A percentile compares a stretch with the other conserved stretches of the same genome.
Conservation (phyloP, 306 rosid species). For the Argentina anserina region DNA sequence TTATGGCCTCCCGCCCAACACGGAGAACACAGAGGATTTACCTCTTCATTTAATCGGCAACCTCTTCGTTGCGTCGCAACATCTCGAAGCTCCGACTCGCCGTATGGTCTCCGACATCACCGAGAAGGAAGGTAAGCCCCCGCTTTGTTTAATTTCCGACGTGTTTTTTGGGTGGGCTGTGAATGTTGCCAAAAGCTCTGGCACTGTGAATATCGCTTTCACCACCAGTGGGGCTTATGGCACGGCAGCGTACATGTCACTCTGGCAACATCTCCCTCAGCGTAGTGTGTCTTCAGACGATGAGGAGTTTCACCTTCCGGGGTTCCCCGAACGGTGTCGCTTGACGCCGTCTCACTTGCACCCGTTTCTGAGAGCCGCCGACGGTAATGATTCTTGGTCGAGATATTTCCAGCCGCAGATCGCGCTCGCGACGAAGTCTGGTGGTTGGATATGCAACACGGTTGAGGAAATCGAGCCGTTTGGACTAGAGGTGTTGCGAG, state of each 20-base stretch:
- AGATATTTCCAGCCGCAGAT: conserved; percentile 40
- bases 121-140: conserved; percentile 44
- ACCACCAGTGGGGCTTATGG: conserved; percentile 75
- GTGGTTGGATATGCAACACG: conserved; percentile 65
- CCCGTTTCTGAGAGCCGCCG: conserved; percentile 36
- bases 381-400: conserved; percentile 60
- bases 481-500: conserved; percentile 51
- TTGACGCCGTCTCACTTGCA: conserved; percentile 51
- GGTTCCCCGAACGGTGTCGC: conserved; percentile 50
- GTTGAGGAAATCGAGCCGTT: conserved; percentile 57
- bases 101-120: conserved; percentile 39
- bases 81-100: conserved; percentile 47
- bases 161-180: conserved; percentile 55
- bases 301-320: conserved; percentile 38
- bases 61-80: conserved; percentile 31
- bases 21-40: conserved; percentile 55
- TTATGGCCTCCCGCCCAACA: conserved; percentile 52
- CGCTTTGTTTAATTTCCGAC: conserved; percentile 43
- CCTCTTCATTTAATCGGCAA: conserved; percentile 17
- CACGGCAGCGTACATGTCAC: conserved; percentile 45
- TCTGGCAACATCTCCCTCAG: conserved; percentile 21
- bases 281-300: conserved; percentile 35
- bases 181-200: conserved; percentile 41
- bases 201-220: conserved; percentile 39
- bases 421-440: conserved; percentile 29